Conservation (phyloP, 129 eudicot species). For the Mikania micrantha region DNA sequence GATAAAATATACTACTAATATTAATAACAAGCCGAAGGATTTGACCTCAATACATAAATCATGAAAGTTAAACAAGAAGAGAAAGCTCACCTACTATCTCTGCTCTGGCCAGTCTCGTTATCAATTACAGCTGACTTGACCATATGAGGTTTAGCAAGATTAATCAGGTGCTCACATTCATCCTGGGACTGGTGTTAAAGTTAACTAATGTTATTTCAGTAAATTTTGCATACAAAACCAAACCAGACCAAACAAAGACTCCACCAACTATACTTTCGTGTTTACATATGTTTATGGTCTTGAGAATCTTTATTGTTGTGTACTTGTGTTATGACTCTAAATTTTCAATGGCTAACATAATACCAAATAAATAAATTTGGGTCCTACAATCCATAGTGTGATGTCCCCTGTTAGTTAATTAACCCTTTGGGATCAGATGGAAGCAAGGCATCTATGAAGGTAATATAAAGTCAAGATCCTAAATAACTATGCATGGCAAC, state of each 20-base stretch:
- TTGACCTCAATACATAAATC: background rate
- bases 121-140: constrained; percentile 88
- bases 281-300: background rate
- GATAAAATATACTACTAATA: background rate
- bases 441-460: background rate
- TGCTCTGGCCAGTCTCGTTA: constrained; percentile 74
- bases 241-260: background rate
- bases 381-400: background rate
- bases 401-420: background rate
- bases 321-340: background rate
- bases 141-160: constrained; percentile 92
- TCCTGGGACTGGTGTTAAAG: constrained; percentile 56
- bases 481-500: background rate
- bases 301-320: background rate
- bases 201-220: background rate
- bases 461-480: background rate
- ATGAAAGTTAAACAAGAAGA: background rate
- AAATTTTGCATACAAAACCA: background rate
- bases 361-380: background rate
- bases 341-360: background rate
- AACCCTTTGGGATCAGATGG: background rate
- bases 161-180: constrained; percentile 77
- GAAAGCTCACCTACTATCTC: constrained; percentile 66
- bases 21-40: background rate
- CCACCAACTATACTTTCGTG: background rate